A percentile compares a stretch with the other conserved stretches of the same genome.
phyloP scores from a whole-genome alignment of 306 rosid species.

The Malus fusca region DNA sequence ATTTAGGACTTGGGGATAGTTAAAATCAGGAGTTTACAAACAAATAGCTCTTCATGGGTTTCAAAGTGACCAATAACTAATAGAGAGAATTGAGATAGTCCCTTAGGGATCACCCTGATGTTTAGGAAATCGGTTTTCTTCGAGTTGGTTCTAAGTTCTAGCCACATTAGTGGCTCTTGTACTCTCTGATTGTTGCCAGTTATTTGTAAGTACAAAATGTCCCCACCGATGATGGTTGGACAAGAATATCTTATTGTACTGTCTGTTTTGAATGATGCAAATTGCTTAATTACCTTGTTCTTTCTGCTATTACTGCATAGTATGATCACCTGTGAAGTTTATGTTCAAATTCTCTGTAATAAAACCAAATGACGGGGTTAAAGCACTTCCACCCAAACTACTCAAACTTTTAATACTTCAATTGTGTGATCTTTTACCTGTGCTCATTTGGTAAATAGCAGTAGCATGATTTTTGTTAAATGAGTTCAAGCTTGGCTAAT shows the following conservation, averaged over 20 bases:
- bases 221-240: background rate
- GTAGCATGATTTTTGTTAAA: background rate
- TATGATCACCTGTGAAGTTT: background rate
- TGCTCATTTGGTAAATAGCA: background rate
- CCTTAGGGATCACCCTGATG: background rate
- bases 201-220: background rate
- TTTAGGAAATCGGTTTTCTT: background rate
- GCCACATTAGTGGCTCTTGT: background rate
- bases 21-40: background rate
- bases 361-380: background rate
- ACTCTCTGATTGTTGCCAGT: background rate
- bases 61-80: background rate
- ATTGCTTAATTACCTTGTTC: background rate
- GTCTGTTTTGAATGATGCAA: background rate
- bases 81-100: background rate
- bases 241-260: background rate
- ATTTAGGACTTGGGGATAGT: background rate
- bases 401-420: background rate
- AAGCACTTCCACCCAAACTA: background rate
- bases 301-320: background rate
- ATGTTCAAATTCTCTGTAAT: background rate
- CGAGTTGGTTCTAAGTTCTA: background rate
- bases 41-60: background rate
- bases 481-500: conserved; percentile 17
- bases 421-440: background rate